phyloP scores from a whole-genome alignment of 208 protist species.

The Crithidia brevicula region DNA sequence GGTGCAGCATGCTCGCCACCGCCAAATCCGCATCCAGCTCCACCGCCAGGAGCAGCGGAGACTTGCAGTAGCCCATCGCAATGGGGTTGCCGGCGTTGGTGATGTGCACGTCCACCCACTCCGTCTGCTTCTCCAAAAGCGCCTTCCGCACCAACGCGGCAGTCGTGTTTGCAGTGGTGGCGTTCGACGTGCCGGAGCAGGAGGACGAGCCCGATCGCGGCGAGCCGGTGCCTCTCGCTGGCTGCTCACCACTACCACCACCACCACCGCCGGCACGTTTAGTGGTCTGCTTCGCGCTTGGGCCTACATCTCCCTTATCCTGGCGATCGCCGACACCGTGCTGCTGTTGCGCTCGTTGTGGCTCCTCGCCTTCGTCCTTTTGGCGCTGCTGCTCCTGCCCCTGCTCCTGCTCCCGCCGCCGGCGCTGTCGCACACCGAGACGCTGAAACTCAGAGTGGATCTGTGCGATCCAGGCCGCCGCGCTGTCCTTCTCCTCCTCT shows the following conservation, averaged over 20 bases:
- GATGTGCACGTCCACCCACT: constrained; percentile 43
- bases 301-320: too few species aligned
- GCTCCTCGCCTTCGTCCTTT: neutral
- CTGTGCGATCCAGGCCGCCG: constrained; percentile 2
- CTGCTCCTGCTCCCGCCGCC: neutral
- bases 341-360: neutral
- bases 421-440: neutral
- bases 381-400: neutral
- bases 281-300: too few species aligned
- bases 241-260: neutral
- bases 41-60: constrained; percentile 40
- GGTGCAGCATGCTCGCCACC: constrained; percentile 43
- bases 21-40: constrained; percentile 34
- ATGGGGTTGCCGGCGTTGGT: constrained; percentile 38
- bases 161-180: neutral
- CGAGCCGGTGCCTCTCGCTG: neutral
- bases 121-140: neutral
- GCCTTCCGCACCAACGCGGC: neutral
- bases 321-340: too few species aligned
- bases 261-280: neutral
- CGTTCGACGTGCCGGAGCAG: neutral
- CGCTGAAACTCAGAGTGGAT: constrained; percentile 13
- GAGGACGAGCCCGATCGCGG: neutral
- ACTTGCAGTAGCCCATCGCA: constrained; percentile 30
- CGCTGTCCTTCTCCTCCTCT: constrained; percentile 6